Conservation (phyloP, 139 green algal species). For the Auxenochlorella pyrenoidosa region DNA sequence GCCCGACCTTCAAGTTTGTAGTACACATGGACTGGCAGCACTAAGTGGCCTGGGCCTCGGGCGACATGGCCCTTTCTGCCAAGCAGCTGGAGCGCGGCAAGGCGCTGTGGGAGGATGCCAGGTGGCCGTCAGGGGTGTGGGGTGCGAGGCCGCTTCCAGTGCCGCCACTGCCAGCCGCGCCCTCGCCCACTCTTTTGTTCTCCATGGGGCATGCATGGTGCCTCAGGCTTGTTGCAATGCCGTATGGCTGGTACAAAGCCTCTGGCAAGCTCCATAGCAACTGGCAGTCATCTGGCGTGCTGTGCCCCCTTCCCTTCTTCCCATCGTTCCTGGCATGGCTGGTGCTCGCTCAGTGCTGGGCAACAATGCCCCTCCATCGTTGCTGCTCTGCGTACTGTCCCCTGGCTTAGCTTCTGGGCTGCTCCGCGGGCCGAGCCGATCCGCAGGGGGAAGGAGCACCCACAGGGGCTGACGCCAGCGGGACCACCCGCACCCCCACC, state of each 20-base stretch:
- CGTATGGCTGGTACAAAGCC: too few species aligned
- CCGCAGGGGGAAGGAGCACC: too few species aligned
- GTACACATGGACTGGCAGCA: too few species aligned
- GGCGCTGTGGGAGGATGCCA: conserved; percentile 5
- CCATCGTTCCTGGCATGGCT: not conserved
- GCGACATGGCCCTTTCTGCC: not conserved
- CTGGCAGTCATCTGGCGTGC: too few species aligned
- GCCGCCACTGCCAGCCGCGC: not conserved
- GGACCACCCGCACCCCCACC: not conserved
- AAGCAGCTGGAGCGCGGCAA: not conserved
- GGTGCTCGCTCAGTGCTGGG: not conserved
- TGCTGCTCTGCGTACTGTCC: too few species aligned
- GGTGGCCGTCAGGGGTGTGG: not conserved
- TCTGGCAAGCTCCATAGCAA: too few species aligned
- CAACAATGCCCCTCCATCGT: not conserved
- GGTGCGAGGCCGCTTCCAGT: not conserved
- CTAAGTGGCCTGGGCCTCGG: too few species aligned
- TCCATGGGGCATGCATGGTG: not conserved
- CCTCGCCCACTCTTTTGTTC: not conserved
- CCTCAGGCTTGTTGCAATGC: too few species aligned
- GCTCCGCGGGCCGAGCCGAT: too few species aligned
- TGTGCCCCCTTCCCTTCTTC: not conserved
- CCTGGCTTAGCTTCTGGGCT: too few species aligned
- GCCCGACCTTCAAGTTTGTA: too few species aligned
- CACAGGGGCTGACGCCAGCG: too few species aligned